Base-by-base conservation (phyloP, 345 rosid species). In the Carallia pectinifolia region DNA sequence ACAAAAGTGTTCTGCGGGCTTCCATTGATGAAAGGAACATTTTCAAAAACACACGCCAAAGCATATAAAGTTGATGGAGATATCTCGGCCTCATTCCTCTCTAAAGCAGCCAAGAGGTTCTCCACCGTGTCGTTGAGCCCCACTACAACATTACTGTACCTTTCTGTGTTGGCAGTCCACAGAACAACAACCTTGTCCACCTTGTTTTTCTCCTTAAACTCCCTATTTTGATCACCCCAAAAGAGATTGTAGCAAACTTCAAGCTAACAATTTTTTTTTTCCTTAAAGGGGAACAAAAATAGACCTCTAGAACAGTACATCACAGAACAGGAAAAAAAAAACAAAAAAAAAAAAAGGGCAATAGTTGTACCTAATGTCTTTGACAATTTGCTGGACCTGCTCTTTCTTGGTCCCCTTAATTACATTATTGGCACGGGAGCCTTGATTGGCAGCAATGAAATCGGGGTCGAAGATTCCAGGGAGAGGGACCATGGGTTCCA, bases 121-220 rank as follows among this genome's bases (percentile, higher is more conserved):
- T 90, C 99, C 56, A 79, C 72, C 19, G 97, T 95, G 84, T 95
- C 99, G 70, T 95, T 95, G 64, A 95, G 84, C 56, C 97, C 99
- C 74, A 73, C 90, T 59, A 82, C 70, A 62, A 92, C 90, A 73
- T 92, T 83, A 73, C 97, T 90, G 80, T 95, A 95, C 85, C 97
- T 86, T 84, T 95, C 97, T 7, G 97, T 95, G 92, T 95, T 95
- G 27, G 99, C 99, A 12, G 99, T 95, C 99, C 99, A 95, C 59
- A 95, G 79, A 67, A 95, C 96, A 74, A 95, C 97, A 17, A 92
- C 85, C 74, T 70, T 95, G 65, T 95, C 96, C 82, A 95, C 96
- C 83, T 85, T 82, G 84, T 47, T 95, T 37, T 81, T 83, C 86
- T 86, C 91, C 89, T 92, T 92, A 53, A 95, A 95, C 70, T 95